phyloP scores from a whole-genome alignment of 495 filamentous ascomycete genomes.

The Hypoxylon crocopeplum region DNA sequence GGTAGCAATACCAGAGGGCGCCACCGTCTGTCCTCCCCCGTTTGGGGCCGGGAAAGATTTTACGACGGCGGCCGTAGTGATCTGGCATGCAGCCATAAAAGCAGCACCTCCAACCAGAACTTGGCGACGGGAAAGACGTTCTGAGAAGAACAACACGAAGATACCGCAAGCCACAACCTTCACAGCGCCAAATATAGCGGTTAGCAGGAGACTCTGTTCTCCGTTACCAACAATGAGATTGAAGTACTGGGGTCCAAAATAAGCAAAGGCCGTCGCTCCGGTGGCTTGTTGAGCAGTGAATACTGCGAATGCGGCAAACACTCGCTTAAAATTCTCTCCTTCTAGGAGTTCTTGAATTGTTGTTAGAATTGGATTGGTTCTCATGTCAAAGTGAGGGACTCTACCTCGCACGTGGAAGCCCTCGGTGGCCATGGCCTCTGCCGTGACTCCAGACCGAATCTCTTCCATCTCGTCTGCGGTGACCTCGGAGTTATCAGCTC shows the following conservation, averaged over 20 bases:
- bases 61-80: constrained; percentile 41
- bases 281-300: constrained; percentile 58
- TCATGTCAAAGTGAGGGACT: too few species aligned
- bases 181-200: constrained; percentile 59
- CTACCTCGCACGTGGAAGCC: constrained; percentile 33
- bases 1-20: constrained; percentile 52
- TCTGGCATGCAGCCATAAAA: constrained; percentile 48
- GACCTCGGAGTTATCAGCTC: constrained; percentile 47
- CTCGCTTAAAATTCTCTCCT: constrained; percentile 43
- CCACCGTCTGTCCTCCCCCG: constrained; percentile 40
- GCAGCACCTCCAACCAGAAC: constrained; percentile 48
- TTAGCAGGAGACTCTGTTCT: constrained; percentile 52
- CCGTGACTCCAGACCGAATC: constrained; percentile 44
- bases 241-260: constrained; percentile 57
- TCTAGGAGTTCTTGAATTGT: constrained; percentile 44
- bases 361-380: too few species aligned
- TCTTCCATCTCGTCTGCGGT: constrained; percentile 51
- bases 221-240: constrained; percentile 51
- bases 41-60: constrained; percentile 49
- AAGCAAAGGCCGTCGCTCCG: constrained; percentile 45
- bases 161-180: constrained; percentile 54
- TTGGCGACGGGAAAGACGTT: constrained; percentile 48
- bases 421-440: constrained; percentile 43
- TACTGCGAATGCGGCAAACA: constrained; percentile 54
- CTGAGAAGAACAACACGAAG: constrained; percentile 49